These are phyloP conservation scores for Lentinus polychrous DNA, from an alignment of 1,284 basidiomycete species.

Conservation along the genomic window DNA sequence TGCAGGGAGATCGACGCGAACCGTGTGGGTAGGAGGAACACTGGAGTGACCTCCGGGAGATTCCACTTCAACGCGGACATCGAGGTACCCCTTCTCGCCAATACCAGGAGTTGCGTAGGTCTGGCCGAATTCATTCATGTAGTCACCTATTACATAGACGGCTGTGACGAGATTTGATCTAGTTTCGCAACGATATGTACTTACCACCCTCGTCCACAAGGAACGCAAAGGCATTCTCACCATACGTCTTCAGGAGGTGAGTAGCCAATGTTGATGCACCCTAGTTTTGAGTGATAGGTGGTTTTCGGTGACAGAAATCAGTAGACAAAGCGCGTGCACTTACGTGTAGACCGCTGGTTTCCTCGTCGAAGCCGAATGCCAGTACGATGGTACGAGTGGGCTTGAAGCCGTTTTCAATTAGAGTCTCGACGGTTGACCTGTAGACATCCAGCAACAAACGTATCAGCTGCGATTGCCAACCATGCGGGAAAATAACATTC, in stretches of 20 bases:
- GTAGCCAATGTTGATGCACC: slow-evolving; percentile 42
- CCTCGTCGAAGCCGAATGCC: slow-evolving; percentile 70
- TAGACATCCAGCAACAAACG: background rate
- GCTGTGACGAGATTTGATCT: slow-evolving; percentile 3
- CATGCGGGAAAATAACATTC: slow-evolving; percentile 12
- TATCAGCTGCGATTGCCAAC: background rate
- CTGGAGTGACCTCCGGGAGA: slow-evolving; percentile 66
- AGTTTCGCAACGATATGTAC: slow-evolving; percentile 11
- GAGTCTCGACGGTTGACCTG: slow-evolving; percentile 46
- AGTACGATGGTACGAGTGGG: slow-evolving; percentile 51
- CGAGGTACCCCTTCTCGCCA: slow-evolving; percentile 61
- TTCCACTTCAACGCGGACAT: slow-evolving; percentile 45
- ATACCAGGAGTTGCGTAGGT: slow-evolving; percentile 45
- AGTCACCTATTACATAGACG: slow-evolving; percentile 25
- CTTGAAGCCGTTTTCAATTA: slow-evolving; percentile 45
- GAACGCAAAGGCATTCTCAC: slow-evolving; percentile 46
- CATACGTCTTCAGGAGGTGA: slow-evolving; percentile 43
- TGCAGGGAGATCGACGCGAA: slow-evolving; percentile 15
- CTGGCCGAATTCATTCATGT: slow-evolving; percentile 27
- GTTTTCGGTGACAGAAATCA: too few relatives aligned
- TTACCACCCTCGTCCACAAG: slow-evolving; percentile 46
- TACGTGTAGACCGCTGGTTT: slow-evolving; percentile 45
- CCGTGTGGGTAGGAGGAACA: slow-evolving; percentile 50
- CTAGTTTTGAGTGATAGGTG: too few relatives aligned
- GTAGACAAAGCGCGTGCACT: slow-evolving; percentile 15